These are phyloP conservation scores for Barnettozyma californica DNA, from an alignment of 805 yeast species.

Conservation along the genomic window DNA sequence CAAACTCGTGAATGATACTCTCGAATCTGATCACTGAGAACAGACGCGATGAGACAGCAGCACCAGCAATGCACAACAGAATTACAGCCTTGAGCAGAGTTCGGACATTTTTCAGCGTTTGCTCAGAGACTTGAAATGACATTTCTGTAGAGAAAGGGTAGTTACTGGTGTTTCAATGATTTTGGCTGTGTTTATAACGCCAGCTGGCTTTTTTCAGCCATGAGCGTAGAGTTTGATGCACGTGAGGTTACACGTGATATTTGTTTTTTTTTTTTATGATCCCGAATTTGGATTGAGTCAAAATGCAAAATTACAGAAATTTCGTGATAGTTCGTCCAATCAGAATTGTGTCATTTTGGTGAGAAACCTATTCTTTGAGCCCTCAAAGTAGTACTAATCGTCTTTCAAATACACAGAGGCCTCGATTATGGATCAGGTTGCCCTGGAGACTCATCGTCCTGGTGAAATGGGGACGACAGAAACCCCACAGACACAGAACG, in stretches of 20 bases:
- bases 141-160: not conserved
- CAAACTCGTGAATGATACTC: slow-evolving; percentile 95
- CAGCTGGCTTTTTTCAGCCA: not conserved
- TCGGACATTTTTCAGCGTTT: slow-evolving; percentile 19
- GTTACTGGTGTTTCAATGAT: not conserved
- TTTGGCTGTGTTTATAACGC: not conserved
- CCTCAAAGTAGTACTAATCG: not conserved
- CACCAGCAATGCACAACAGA: slow-evolving; percentile 76
- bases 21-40: slow-evolving; percentile 97
- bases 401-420: not conserved
- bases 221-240: too few relatives aligned
- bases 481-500: not conserved
- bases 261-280: not conserved
- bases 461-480: not conserved
- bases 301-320: not conserved
- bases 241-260: not conserved
- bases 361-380: not conserved
- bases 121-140: slow-evolving; percentile 8
- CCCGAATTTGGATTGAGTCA: not conserved
- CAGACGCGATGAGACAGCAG: slow-evolving; percentile 86
- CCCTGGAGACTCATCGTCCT: not conserved
- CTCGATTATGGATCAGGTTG: not conserved
- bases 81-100: slow-evolving; percentile 51
- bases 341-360: slow-evolving; percentile 2
- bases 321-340: slow-evolving; percentile 1